These are phyloP conservation scores for Xylaria cubensis DNA, from an alignment of 495 filamentous ascomycete species.

Conservation along the genomic window DNA sequence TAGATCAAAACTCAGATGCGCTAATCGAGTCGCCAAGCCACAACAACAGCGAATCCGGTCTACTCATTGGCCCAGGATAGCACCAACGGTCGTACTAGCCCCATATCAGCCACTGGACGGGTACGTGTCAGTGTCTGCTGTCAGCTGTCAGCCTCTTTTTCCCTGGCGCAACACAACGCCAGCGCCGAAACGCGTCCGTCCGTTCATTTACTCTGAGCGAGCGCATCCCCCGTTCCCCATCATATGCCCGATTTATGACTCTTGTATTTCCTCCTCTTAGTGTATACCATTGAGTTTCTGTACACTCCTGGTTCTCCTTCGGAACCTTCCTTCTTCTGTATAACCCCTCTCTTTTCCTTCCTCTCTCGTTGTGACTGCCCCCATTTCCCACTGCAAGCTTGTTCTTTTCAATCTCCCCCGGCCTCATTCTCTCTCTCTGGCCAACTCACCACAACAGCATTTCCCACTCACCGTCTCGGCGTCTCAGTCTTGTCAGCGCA, in stretches of 20 bases:
- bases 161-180: conserved; percentile 17
- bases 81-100: conserved; percentile 5
- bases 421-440: background rate
- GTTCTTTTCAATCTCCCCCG: background rate
- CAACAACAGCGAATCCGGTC: background rate
- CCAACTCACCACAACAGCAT: conserved; percentile 6
- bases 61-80: background rate
- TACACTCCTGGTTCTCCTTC: background rate
- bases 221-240: conserved; percentile 13
- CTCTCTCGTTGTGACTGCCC: background rate
- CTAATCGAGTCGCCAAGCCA: conserved; percentile 15
- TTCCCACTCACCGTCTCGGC: conserved; percentile 17
- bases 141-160: conserved; percentile 18
- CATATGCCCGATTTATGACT: conserved; percentile 7
- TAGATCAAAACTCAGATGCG: background rate
- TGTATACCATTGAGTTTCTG: conserved; percentile 16
- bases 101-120: conserved; percentile 7
- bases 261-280: conserved; percentile 4
- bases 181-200: conserved; percentile 26
- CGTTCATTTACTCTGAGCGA: conserved; percentile 18
- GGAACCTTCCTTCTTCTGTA: background rate
- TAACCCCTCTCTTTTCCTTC: conserved; percentile 9
- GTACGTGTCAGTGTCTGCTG: conserved; percentile 18
- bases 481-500: conserved; percentile 9
- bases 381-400: background rate